Conservation (phyloP, 345 rosid species). For the Citrus australasica region DNA sequence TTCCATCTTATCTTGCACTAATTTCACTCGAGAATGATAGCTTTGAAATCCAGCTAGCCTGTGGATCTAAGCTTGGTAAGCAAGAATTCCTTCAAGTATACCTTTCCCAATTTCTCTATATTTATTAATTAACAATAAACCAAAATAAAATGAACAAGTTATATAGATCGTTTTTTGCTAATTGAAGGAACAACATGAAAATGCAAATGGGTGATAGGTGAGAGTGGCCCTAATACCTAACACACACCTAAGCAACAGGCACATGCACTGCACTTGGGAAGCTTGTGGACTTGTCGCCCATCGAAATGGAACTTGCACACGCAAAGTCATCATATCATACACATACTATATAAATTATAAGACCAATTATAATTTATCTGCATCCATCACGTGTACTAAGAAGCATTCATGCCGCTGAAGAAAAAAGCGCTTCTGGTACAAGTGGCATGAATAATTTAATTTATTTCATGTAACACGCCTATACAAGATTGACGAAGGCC, state of each 20-base stretch:
- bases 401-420: constrained; percentile 1
- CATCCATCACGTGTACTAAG: constrained; percentile 30
- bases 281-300: neutral
- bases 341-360: no score
- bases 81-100: neutral
- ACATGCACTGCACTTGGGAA: neutral
- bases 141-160: neutral
- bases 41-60: constrained; percentile 2
- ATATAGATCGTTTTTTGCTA: constrained; percentile 11
- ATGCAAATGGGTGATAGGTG: neutral
- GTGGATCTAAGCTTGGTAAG: constrained; percentile 20
- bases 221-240: neutral
- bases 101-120: no score
- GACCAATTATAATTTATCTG: neutral
- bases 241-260: neutral
- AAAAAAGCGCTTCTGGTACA: neutral
- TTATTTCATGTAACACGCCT: neutral
- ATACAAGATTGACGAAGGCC: neutral
- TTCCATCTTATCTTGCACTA: constrained; percentile 28
- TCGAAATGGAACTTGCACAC: constrained; percentile 9
- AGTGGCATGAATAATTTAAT: neutral
- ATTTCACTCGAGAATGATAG: constrained; percentile 13
- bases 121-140: neutral
- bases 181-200: constrained; percentile 26
- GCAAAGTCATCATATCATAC: constrained; percentile 11